Conservation (phyloP, 352 stramenopile genomes). For the Pilasporangium apinafurcum region DNA sequence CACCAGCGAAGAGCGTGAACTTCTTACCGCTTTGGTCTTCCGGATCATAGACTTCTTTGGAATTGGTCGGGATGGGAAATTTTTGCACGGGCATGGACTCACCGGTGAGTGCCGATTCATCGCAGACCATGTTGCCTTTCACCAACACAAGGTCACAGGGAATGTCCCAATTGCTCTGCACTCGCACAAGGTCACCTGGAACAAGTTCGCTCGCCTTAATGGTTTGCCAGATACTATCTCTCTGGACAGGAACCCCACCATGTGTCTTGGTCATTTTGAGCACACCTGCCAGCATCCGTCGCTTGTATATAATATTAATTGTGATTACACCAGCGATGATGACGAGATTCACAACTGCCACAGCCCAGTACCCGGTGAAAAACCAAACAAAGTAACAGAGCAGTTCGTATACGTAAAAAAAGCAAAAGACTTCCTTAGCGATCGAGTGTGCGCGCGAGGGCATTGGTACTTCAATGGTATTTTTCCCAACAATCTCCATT, state of each 20-base stretch:
- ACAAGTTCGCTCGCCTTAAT: constrained; percentile 25
- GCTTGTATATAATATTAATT: constrained; percentile 44
- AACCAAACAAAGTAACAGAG: constrained; percentile 52
- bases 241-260: constrained; percentile 41
- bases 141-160: constrained; percentile 55
- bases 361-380: constrained; percentile 34
- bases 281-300: constrained; percentile 29
- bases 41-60: constrained; percentile 23
- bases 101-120: constrained; percentile 48
- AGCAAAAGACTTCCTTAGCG: constrained; percentile 7
- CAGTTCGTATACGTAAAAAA: constrained; percentile 21
- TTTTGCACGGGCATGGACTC: constrained; percentile 78
- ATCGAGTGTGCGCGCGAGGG: constrained; percentile 8
- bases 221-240: constrained; percentile 28
- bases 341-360: constrained; percentile 24
- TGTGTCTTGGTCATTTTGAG: constrained; percentile 37
- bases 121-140: constrained; percentile 33
- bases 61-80: constrained; percentile 32
- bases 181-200: constrained; percentile 37
- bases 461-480: constrained; percentile 12
- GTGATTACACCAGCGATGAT: constrained; percentile 24
- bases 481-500: constrained; percentile 7
- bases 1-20: constrained; percentile 75
- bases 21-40: constrained; percentile 40
- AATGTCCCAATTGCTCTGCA: constrained; percentile 36